A percentile compares a stretch with the other conserved stretches of the same genome.
These are phyloP conservation scores for Phytophthora europaea DNA, from an alignment of 352 stramenopile species.

Conservation along the genomic window DNA sequence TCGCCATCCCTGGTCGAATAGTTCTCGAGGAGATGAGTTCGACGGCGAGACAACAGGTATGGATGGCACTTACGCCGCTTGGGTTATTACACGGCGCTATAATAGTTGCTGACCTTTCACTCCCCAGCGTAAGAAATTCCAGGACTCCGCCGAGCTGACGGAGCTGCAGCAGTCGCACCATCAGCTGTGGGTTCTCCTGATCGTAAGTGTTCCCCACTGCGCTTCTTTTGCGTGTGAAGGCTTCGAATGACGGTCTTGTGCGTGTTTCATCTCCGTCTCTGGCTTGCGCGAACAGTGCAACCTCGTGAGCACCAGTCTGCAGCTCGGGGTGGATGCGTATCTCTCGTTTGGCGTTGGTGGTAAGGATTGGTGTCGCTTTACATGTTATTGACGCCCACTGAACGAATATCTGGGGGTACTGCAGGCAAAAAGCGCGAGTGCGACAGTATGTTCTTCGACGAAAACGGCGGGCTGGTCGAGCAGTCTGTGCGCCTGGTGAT, in stretches of 20 bases:
- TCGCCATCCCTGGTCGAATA: slow-evolving; percentile 65
- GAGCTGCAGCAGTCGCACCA: slow-evolving; percentile 79
- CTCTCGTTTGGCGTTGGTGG: slow-evolving; percentile 61
- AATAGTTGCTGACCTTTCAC: not conserved
- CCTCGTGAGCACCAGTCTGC: slow-evolving; percentile 64
- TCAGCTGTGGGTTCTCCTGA: slow-evolving; percentile 72
- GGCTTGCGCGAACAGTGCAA: slow-evolving; percentile 56
- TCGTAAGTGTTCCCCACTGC: slow-evolving; percentile 47
- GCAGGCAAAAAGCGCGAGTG: slow-evolving; percentile 51
- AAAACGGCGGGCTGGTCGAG: slow-evolving; percentile 63
- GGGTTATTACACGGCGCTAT: not conserved
- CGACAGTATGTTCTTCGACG: slow-evolving; percentile 80
- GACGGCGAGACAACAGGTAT: slow-evolving; percentile 62
- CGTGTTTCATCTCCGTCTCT: not conserved
- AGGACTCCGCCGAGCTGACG: slow-evolving; percentile 43
- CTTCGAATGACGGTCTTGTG: not conserved
- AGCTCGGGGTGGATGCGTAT: slow-evolving; percentile 72
- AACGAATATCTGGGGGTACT: not conserved
- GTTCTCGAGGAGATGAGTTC: slow-evolving; percentile 75
- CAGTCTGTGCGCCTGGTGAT: slow-evolving; percentile 64
- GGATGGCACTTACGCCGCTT: not conserved
- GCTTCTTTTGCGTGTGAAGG: not conserved
- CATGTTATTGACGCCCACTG: not conserved
- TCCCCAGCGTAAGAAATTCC: slow-evolving; percentile 45
- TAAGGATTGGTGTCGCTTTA: slow-evolving; percentile 28